phyloP scores from a whole-genome alignment of 176 grass and related monocot genomes.

The maize (Zea mays) region Zm-B73-REFERENCE-NAM-5.0 NC_050099.1:204192001-204192500 shows the following conservation, averaged over 20 bases:
- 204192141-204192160: neutral
- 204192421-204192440: neutral
- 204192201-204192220: neutral
- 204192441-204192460: neutral
- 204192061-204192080: neutral
- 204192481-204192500: slow-evolving; percentile 40
- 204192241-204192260: neutral
- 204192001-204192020: neutral
- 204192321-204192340: neutral
- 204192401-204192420: neutral
- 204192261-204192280: neutral
- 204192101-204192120: neutral
- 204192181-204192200: neutral
- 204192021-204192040: neutral
- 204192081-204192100: neutral
- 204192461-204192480: slow-evolving; percentile 4
- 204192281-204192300: neutral
- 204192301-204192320: neutral
- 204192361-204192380: neutral
- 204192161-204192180: neutral
- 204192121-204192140: neutral
- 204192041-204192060: neutral
- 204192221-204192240: neutral
- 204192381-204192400: neutral
- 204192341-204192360: neutral